A percentile compares a stretch with the other conserved stretches of the same genome.
Evolutionary conservation across 2,329 filamentous ascomycete genomes (phyloP).

Genomic region (Ophiostoma novo-ulmi): DNA sequence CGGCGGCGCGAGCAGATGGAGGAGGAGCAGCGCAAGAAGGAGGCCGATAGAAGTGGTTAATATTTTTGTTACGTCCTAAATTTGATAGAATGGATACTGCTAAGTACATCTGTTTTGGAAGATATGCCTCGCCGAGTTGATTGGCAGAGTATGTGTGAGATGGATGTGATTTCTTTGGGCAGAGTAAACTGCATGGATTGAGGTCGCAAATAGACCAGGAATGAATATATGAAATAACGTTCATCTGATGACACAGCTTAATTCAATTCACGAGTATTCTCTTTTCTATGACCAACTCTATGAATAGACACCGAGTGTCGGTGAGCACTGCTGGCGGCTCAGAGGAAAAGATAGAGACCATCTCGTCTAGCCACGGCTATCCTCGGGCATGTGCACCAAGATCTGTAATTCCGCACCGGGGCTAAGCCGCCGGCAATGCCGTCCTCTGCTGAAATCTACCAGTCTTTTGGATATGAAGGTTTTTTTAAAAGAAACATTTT

Average conservation of each 20-base stretch:
- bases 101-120: background rate
- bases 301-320: background rate
- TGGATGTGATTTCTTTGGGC: too few relatives aligned
- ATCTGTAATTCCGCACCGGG: constrained; percentile 6
- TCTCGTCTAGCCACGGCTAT: constrained; percentile 21
- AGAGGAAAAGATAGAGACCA: background rate
- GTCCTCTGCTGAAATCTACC: background rate
- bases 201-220: too few relatives aligned
- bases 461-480: too few relatives aligned
- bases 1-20: constrained; percentile 58
- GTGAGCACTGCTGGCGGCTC: background rate
- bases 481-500: too few relatives aligned
- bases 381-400: constrained; percentile 12
- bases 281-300: background rate
- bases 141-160: too few relatives aligned
- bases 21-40: constrained; percentile 46
- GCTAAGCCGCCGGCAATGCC: background rate
- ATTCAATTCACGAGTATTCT: background rate
- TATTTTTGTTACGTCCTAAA: background rate
- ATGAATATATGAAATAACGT: too few relatives aligned
- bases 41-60: background rate
- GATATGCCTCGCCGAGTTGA: too few relatives aligned
- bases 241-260: too few relatives aligned
- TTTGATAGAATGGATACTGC: background rate
- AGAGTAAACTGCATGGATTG: too few relatives aligned